Evolutionary conservation across 495 filamentous ascomycete genomes (phyloP), one percentile per base, ranked within the genome.

Genomic region (Astrothelium subdiscretum): DNA sequence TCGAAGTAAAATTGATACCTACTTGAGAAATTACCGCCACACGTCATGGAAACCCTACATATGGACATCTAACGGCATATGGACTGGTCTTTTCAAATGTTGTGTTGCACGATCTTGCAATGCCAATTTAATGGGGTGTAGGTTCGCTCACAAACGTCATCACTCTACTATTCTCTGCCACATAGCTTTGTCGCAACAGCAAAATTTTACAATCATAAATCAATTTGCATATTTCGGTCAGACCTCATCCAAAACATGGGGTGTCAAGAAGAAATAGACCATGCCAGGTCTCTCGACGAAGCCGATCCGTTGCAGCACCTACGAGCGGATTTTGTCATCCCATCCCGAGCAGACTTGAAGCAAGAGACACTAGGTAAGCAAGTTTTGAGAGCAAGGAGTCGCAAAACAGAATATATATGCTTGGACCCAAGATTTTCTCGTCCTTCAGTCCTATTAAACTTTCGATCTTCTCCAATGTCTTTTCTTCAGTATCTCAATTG

Each of bases 281-380:
- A 87, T 76, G 87, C 90, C 58, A 71, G 76, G 32, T 72, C 76
- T 58, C 76, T 91, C 32, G 92, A 97, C 74, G 74, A 72, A 12
- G 75, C 82, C 67, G 92, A 97, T 73, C 71, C 77, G 27, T 80
- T 98, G 58, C 74, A 75, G 31, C 75, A 81, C 32, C 81, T 92
- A 35, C 84, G 89, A 31, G 71, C 80, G 22, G 87, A 96, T 69
- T 98, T 97, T 70, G 79, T 88, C 44, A 88, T 96, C 64, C 94
- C 94, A 15, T 87, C 88, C 22, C 89, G 85, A 72, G 79, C 79
- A 22, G 87, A 94, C 67, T 75, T 96, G 62, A 85, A 85, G 69
- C 83, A 87, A 61, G 87, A 82, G 60, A 69, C 62, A 1, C 61
- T 69, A 20, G 22, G 32, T 32, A 13, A 61, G 42, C 43, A 61